Conservation (phyloP, 768 basidiomycete species). For the Megacollybia marginata region DNA sequence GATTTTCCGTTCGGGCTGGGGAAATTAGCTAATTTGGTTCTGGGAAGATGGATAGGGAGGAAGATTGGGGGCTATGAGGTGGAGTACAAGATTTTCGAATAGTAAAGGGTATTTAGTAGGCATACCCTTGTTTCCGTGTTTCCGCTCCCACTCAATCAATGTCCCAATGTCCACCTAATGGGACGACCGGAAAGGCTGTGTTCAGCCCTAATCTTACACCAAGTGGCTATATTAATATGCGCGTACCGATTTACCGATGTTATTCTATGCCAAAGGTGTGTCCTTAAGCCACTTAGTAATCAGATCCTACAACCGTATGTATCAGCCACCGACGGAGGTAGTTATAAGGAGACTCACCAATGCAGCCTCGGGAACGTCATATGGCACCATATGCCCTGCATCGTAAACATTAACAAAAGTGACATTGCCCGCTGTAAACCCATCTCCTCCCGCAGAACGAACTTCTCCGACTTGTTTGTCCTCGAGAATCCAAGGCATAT, state of each 20-base stretch:
- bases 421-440: conserved; percentile 70
- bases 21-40: conserved; percentile 12
- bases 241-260: no score
- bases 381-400: conserved; percentile 91
- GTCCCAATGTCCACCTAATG: no score
- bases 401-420: conserved; percentile 74
- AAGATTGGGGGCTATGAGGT: conserved; percentile 15
- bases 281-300: conserved; percentile 53
- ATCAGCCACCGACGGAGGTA: neutral
- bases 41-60: conserved; percentile 17
- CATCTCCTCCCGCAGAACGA: conserved; percentile 58
- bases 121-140: no score
- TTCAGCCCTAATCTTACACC: no score
- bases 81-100: conserved; percentile 14
- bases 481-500: conserved; percentile 49
- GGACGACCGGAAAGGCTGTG: no score
- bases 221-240: no score
- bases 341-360: conserved; percentile 48
- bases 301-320: conserved; percentile 36
- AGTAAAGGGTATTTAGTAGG: neutral
- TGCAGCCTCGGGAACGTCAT: conserved; percentile 83
- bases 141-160: no score
- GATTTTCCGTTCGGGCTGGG: conserved; percentile 16
- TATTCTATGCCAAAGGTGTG: conserved; percentile 30
- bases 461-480: conserved; percentile 62